Conservation (phyloP, 345 rosid species). For the Eucalyptus tenuipes region DNA sequence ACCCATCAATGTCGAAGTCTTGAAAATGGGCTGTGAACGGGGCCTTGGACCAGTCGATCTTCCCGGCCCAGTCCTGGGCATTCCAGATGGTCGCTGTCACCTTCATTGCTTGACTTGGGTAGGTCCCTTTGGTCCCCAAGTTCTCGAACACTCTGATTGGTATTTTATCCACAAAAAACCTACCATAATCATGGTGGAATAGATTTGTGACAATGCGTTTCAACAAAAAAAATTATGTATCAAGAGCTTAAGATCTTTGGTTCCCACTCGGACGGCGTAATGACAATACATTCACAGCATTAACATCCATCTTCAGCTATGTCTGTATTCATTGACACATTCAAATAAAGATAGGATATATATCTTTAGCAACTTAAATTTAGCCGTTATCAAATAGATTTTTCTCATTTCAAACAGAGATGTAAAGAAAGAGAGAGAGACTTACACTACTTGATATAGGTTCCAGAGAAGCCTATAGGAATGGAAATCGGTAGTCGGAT, state of each 20-base stretch:
- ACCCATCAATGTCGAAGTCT: constrained; percentile 12
- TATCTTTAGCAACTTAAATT: background rate
- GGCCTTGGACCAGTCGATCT: constrained; percentile 1
- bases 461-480: constrained; percentile 1
- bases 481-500: constrained; percentile 9
- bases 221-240: background rate
- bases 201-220: background rate
- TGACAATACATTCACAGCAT: background rate
- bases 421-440: background rate
- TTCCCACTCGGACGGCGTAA: background rate
- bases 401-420: background rate
- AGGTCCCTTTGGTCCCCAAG: background rate
- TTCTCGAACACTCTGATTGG: constrained; percentile 22
- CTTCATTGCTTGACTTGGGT: constrained; percentile 17
- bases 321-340: background rate
- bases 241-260: background rate
- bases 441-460: background rate
- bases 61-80: background rate
- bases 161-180: constrained; percentile 20
- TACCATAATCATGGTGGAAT: background rate
- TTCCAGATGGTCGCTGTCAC: constrained; percentile 1
- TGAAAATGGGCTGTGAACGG: constrained; percentile 22
- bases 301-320: background rate
- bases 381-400: background rate
- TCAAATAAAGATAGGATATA: background rate